Conservation (phyloP, 2,329 filamentous ascomycete species). For the Paecilomyces fulvus region DNA sequence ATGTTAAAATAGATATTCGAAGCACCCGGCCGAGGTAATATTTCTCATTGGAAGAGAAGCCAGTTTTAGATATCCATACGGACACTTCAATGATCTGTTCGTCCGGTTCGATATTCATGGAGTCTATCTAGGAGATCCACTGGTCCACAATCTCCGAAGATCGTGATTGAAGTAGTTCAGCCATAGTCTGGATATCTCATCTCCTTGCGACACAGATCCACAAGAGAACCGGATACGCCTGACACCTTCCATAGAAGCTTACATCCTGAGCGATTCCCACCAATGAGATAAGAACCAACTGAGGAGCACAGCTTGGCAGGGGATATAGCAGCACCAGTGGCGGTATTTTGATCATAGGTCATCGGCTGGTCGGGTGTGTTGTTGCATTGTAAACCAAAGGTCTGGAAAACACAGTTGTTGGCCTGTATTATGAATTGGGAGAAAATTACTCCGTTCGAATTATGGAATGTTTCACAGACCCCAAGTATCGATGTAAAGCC, state of each 20-base stretch:
- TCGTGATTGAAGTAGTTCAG: not conserved
- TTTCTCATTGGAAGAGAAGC: constrained; percentile 1
- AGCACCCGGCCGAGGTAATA: not conserved
- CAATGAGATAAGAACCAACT: not conserved
- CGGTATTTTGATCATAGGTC: not conserved
- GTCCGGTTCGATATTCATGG: not conserved
- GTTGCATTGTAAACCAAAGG: constrained; percentile 2
- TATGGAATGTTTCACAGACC: not conserved
- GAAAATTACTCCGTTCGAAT: not conserved
- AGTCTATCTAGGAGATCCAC: constrained; percentile 2
- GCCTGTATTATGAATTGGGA: not conserved
- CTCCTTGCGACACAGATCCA: not conserved
- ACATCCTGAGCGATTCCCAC: not conserved
- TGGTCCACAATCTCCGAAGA: constrained; percentile 1
- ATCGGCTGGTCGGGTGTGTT: not conserved
- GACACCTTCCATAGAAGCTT: not conserved
- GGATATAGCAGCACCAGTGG: not conserved
- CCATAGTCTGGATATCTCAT: not conserved
- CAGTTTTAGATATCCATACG: not conserved
- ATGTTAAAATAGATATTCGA: not conserved
- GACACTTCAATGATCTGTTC: constrained; percentile 1
- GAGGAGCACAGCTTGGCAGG: not conserved
- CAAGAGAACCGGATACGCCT: not conserved
- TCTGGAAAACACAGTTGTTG: not conserved
- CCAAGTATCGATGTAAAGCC: constrained; percentile 1